Conservation (phyloP, 257 asterid species). For the Coffea eugenioides region DNA sequence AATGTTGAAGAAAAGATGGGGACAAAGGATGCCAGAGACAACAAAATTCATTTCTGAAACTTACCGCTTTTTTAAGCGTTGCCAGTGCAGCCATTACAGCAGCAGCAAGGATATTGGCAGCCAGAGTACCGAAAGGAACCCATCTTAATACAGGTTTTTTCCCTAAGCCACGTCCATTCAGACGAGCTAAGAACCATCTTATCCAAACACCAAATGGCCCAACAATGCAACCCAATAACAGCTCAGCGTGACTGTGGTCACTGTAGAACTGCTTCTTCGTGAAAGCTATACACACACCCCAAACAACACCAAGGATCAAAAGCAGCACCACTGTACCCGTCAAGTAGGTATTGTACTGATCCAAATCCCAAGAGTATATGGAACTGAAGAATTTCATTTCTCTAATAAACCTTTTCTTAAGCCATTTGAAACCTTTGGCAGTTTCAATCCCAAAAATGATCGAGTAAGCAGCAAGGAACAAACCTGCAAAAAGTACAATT, state of each 20-base stretch:
- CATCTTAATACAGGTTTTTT: conserved; percentile 49
- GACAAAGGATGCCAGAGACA: not conserved
- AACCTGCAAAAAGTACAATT: conserved; percentile 39
- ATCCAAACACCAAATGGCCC: conserved; percentile 94
- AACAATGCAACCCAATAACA: conserved; percentile 73
- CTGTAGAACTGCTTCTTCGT: conserved; percentile 41
- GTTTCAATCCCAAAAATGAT: conserved; percentile 71
- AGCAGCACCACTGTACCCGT: conserved; percentile 37
- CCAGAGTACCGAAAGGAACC: conserved; percentile 91
- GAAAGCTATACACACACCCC: conserved; percentile 44
- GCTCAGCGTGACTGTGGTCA: conserved; percentile 49
- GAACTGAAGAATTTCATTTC: conserved; percentile 2
- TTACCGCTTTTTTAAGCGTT: conserved; percentile 62
- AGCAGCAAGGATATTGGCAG: conserved; percentile 87
- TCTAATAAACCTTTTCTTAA: conserved; percentile 19
- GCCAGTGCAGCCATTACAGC: conserved; percentile 86
- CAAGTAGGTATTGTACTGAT: conserved; percentile 26
- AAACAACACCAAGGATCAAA: conserved; percentile 44
- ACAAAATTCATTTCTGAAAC: not conserved
- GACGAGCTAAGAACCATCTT: conserved; percentile 79
- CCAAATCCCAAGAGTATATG: conserved; percentile 21
- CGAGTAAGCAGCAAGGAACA: conserved; percentile 64
- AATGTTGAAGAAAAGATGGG: not conserved
- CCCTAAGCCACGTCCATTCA: conserved; percentile 79
- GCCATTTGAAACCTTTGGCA: conserved; percentile 61